Conservation (phyloP, 176 grass and related monocot species). For the Lolium multiflorum region DNA sequence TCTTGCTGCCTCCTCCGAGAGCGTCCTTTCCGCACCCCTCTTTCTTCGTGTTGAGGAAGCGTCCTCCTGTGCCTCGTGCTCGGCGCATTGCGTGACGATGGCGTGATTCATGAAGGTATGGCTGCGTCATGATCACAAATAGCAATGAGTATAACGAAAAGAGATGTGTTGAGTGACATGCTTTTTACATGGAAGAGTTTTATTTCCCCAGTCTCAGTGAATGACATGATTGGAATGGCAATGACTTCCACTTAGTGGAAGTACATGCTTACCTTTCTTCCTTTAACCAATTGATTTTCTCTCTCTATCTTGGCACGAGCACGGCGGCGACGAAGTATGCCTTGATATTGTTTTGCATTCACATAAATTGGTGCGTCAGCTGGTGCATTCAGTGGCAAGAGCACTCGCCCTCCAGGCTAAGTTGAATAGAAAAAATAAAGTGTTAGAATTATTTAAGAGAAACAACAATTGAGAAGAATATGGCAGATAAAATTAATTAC, state of each 20-base stretch:
- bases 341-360: constrained; percentile 92
- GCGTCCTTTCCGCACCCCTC: constrained; percentile 15
- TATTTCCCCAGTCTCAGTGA: neutral
- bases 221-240: neutral
- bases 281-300: constrained; percentile 58
- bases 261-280: constrained; percentile 68
- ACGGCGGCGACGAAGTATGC: constrained; percentile 82
- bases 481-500: neutral
- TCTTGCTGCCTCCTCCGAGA: neutral
- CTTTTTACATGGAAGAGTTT: neutral
- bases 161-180: neutral
- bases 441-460: neutral
- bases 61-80: constrained; percentile 74
- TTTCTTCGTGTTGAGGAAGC: constrained; percentile 95
- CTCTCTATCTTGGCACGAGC: constrained; percentile 87
- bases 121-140: constrained; percentile 41
- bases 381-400: constrained; percentile 72
- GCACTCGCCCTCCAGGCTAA: constrained; percentile 68
- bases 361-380: constrained; percentile 82
- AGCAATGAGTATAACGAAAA: neutral
- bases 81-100: constrained; percentile 93
- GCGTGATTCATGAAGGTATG: constrained; percentile 88
- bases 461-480: neutral
- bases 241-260: neutral
- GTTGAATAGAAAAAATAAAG: neutral